Evolutionary conservation across 2,329 filamentous ascomycete genomes (phyloP).

Genomic region (Seiridium unicorne): DNA sequence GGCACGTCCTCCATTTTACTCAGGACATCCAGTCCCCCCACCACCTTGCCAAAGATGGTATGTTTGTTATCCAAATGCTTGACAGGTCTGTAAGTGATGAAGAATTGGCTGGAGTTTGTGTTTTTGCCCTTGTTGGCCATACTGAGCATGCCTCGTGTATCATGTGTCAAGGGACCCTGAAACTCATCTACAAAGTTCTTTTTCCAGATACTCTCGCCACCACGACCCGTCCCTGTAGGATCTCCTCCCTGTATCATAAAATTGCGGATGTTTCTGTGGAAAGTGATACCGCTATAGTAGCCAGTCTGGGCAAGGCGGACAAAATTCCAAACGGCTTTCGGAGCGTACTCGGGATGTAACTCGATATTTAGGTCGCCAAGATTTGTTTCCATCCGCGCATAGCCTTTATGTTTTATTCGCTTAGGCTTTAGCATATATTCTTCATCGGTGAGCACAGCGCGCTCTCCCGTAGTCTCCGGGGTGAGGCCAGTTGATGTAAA

Average conservation of each 20-base stretch:
- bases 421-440: constrained; percentile 95
- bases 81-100: constrained; percentile 83
- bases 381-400: constrained; percentile 85
- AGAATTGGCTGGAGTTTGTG: constrained; percentile 93
- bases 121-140: constrained; percentile 99
- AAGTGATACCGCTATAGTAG: constrained; percentile 81
- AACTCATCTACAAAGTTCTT: constrained; percentile 95
- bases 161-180: constrained; percentile 84
- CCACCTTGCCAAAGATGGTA: constrained; percentile 89
- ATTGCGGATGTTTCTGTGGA: constrained; percentile 90
- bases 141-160: constrained; percentile 73
- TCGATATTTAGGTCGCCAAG: constrained; percentile 84
- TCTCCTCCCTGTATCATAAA: constrained; percentile 99
- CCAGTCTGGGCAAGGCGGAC: constrained; percentile 82
- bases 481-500: constrained; percentile 95
- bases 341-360: constrained; percentile 85
- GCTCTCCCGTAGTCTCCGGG: constrained; percentile 83
- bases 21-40: constrained; percentile 72
- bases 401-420: constrained; percentile 85
- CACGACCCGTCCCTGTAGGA: constrained; percentile 85
- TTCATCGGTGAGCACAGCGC: constrained; percentile 85
- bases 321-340: constrained; percentile 97
- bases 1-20: constrained; percentile 74
- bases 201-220: constrained; percentile 89
- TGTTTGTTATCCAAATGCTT: constrained; percentile 93